Conservation (phyloP, 257 asterid genomes). For the Jacaranda mimosifolia region DNA sequence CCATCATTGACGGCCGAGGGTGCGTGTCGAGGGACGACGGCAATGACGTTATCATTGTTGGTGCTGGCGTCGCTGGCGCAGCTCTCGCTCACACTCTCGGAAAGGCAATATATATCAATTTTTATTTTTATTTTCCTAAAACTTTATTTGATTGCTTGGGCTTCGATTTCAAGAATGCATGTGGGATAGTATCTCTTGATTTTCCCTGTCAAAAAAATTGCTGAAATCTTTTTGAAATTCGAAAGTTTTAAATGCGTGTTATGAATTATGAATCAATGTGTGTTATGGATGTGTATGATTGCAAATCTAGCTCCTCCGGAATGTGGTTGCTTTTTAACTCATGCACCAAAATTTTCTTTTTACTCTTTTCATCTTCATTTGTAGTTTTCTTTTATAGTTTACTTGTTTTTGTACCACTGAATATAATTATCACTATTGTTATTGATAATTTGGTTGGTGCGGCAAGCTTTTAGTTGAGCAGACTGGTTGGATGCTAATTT, state of each 20-base stretch:
- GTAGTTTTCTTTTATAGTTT: not conserved
- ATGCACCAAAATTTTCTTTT: not conserved
- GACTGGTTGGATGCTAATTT: not conserved
- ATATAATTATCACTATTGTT: not conserved
- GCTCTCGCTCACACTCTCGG: conserved; percentile 86
- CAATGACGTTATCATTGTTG: conserved; percentile 59
- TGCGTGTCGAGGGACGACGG: conserved; percentile 51
- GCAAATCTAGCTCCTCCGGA: not conserved
- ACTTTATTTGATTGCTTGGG: not conserved
- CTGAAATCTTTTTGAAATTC: not conserved
- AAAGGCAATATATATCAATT: conserved; percentile 48
- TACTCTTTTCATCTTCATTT: not conserved
- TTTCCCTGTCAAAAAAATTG: not conserved
- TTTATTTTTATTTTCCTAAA: not conserved
- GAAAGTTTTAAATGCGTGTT: not conserved
- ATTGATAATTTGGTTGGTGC: not conserved
- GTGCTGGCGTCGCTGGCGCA: conserved; percentile 79
- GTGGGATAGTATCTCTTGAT: not conserved
- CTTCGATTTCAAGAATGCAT: not conserved
- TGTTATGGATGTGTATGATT: not conserved
- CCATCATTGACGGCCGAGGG: conserved; percentile 56
- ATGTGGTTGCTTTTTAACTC: not conserved
- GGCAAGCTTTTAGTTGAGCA: not conserved
- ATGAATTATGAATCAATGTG: not conserved
- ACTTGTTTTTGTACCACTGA: not conserved